Evolutionary conservation across 2,329 filamentous ascomycete genomes (phyloP).

Genomic region (Fonsecaea pugnacius): DNA sequence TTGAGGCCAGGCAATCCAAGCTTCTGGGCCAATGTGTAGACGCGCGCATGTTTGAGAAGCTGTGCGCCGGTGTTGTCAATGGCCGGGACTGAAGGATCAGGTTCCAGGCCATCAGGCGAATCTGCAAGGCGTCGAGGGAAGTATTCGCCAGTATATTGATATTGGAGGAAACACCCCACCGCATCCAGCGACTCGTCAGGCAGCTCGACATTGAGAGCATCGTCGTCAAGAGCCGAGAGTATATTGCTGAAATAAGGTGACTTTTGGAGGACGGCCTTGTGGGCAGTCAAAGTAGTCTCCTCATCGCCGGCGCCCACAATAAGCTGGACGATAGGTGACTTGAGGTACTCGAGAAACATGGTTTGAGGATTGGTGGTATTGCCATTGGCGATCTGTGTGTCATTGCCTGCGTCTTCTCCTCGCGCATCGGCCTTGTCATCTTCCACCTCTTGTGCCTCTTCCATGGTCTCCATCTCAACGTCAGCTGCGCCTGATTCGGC

Average conservation of each 20-base stretch:
- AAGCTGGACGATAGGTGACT: conserved; percentile 71
- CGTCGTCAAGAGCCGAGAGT: conserved; percentile 20
- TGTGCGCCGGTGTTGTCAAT: conserved; percentile 80
- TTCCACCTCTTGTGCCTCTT: conserved; percentile 32
- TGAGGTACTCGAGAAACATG: conserved; percentile 57
- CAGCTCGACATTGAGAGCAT: conserved; percentile 61
- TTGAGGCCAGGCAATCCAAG: conserved; percentile 71
- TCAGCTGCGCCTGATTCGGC: conserved; percentile 32
- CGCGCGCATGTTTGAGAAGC: conserved; percentile 83
- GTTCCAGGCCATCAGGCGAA: conserved; percentile 69
- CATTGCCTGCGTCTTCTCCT: conserved; percentile 33
- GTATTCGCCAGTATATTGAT: conserved; percentile 84
- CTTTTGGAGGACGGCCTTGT: conserved; percentile 74
- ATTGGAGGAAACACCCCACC: conserved; percentile 79
- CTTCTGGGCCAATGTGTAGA: conserved; percentile 86
- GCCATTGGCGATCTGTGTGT: conserved; percentile 20
- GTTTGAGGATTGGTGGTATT: conserved; percentile 38
- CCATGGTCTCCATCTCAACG: conserved; percentile 40
- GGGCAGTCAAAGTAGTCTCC: conserved; percentile 71
- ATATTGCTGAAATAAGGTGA: conserved; percentile 69
- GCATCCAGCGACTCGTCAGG: conserved; percentile 70
- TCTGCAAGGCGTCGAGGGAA: conserved; percentile 68
- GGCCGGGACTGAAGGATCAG: conserved; percentile 65
- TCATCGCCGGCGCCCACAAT: conserved; percentile 65
- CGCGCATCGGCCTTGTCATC: conserved; percentile 33